Percentiles rank a stretch among this genome's conserved stretches.
These are phyloP conservation scores for Arxiozyma bovina DNA, from an alignment of 1,139 yeast species.

Conservation along the genomic window DNA sequence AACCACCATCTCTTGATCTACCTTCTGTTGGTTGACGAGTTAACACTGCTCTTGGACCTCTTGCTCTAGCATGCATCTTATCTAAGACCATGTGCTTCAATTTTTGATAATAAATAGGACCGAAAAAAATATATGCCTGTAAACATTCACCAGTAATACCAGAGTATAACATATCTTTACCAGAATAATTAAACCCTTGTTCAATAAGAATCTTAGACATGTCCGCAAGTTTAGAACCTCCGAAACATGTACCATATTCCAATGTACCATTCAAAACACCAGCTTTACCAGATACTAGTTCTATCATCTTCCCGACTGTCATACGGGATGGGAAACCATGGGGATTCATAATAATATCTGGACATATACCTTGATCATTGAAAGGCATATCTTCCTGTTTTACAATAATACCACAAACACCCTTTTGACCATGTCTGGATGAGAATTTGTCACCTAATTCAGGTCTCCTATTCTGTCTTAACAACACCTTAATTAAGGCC, in stretches of 20 bases:
- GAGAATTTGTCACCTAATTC: conserved; percentile 97
- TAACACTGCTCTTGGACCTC: conserved; percentile 97
- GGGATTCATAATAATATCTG: conserved; percentile 97
- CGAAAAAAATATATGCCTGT: conserved; percentile 96
- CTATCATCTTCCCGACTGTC: conserved; percentile 99
- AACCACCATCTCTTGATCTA: conserved; percentile 98
- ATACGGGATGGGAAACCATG: conserved; percentile 99
- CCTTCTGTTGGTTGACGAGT: conserved; percentile 99
- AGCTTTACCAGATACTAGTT: conserved; percentile 91
- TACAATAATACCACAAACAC: conserved; percentile 96
- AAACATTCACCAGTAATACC: conserved; percentile 97
- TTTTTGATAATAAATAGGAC: conserved; percentile 96
- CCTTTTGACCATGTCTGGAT: conserved; percentile 96
- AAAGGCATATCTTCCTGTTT: conserved; percentile 96
- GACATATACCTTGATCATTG: conserved; percentile 79
- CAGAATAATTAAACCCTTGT: conserved; percentile 88
- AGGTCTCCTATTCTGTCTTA: conserved; percentile 95
- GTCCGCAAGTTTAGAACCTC: conserved; percentile 90
- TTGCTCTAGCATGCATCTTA: conserved; percentile 98
- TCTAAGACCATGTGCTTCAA: conserved; percentile 98
- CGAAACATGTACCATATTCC: conserved; percentile 97
- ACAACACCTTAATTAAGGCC: conserved; percentile 80
- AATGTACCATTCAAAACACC: conserved; percentile 88
- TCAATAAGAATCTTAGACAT: conserved; percentile 91
- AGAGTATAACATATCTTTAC: conserved; percentile 96